Percentiles rank a stretch among this genome's conserved stretches.
These are phyloP conservation scores for Vicia villosa DNA, from an alignment of 306 rosid species.

Conservation along the genomic window DNA sequence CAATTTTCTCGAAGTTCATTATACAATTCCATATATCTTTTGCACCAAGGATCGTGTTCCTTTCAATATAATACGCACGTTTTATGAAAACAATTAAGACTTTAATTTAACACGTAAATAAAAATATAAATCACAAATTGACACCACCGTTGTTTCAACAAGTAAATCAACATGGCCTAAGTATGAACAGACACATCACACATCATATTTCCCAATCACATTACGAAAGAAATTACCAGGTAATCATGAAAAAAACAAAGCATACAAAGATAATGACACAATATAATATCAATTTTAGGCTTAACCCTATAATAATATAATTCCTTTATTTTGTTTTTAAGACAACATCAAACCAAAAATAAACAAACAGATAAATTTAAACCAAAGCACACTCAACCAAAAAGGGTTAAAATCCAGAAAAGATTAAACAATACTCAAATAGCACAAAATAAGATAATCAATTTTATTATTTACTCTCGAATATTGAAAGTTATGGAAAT, in stretches of 20 bases:
- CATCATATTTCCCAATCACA: constrained; percentile 15
- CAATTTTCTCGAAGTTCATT: constrained; percentile 95
- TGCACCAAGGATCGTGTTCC: constrained; percentile 99
- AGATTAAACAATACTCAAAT: not conserved
- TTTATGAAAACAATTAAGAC: constrained; percentile 25
- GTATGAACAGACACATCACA: not conserved
- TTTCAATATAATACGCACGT: constrained; percentile 40
- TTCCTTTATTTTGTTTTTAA: not conserved
- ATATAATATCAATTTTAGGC: not conserved
- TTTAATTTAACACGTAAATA: constrained; percentile 9
- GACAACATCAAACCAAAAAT: not conserved
- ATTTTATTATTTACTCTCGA: not conserved
- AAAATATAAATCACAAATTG: constrained; percentile 21
- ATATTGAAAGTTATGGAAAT: not conserved
- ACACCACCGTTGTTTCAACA: constrained; percentile 18
- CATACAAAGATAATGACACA: not conserved
- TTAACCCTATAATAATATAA: not conserved
- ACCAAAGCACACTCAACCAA: not conserved
- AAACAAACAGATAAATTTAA: not conserved
- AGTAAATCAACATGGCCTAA: constrained; percentile 28
- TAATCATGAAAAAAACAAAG: constrained; percentile 13
- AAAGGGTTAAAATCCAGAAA: constrained; percentile 9
- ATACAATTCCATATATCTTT: constrained; percentile 82
- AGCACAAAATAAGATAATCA: constrained; percentile 7
- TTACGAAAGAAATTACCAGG: constrained; percentile 6